These are phyloP conservation scores for Ceratonia siliqua DNA, from an alignment of 306 rosid species.

Conservation along the genomic window DNA sequence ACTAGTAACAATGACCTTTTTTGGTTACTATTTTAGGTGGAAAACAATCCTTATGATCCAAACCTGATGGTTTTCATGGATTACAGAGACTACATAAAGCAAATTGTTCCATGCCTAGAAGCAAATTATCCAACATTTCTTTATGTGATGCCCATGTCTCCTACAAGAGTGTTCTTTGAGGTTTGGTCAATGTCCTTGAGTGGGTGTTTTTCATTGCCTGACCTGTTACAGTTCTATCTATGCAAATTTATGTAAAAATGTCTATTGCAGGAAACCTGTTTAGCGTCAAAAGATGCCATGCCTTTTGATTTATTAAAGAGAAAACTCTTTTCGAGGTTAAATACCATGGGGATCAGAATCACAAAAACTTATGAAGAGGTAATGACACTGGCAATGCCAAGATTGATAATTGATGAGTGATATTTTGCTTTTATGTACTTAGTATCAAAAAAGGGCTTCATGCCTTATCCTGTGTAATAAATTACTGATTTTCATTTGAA, in stretches of 20 bases:
- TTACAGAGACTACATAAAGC: constrained; percentile 80
- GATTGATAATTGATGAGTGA: constrained; percentile 24
- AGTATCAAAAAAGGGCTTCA: not conserved
- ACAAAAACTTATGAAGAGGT: constrained; percentile 88
- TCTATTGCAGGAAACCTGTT: constrained; percentile 86
- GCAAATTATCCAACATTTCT: constrained; percentile 89
- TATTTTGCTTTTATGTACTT: not conserved
- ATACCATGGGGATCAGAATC: constrained; percentile 85
- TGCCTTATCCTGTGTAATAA: constrained; percentile 1
- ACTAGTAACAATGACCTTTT: constrained; percentile 14
- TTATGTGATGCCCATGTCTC: constrained; percentile 93
- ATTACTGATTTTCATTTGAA: not conserved
- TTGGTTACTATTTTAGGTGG: constrained; percentile 68
- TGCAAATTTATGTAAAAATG: constrained; percentile 24
- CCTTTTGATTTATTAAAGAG: constrained; percentile 89
- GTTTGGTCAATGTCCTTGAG: constrained; percentile 46
- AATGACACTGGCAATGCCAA: constrained; percentile 26
- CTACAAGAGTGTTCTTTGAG: constrained; percentile 93
- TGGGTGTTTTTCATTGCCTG: constrained; percentile 8
- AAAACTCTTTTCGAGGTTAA: constrained; percentile 79
- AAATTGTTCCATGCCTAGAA: constrained; percentile 58
- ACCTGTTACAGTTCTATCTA: constrained; percentile 17
- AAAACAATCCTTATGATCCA: constrained; percentile 92
- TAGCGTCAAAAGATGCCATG: constrained; percentile 96
- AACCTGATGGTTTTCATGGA: constrained; percentile 97